Evolutionary conservation across 2,329 filamentous ascomycete species (phyloP).

Genomic region (Penicillium freii): DNA sequence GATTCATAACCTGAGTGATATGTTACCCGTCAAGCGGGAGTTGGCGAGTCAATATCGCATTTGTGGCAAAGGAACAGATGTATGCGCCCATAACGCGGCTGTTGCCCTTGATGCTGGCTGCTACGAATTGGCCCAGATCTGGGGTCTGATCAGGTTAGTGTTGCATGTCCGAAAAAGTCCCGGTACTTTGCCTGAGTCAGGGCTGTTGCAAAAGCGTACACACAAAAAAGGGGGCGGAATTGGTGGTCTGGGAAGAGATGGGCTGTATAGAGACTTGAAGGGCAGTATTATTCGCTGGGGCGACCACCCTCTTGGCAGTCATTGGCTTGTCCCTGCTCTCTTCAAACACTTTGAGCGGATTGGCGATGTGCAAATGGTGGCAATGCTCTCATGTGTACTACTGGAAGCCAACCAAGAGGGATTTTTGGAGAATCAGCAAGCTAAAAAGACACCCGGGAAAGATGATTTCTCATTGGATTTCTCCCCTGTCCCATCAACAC

Average conservation of each 20-base stretch:
- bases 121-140: slow-evolving; percentile 73
- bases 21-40: slow-evolving; percentile 74
- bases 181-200: slow-evolving; percentile 59
- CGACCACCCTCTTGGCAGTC: slow-evolving; percentile 54
- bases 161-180: slow-evolving; percentile 74
- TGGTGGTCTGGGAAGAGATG: slow-evolving; percentile 34
- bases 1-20: slow-evolving; percentile 66
- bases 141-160: slow-evolving; percentile 76
- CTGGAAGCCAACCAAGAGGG: slow-evolving; percentile 49
- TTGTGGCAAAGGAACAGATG: slow-evolving; percentile 75
- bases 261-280: slow-evolving; percentile 35
- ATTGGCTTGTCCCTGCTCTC: slow-evolving; percentile 57
- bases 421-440: slow-evolving; percentile 27
- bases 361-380: slow-evolving; percentile 65
- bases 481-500: slow-evolving; percentile 44
- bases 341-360: slow-evolving; percentile 60
- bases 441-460: slow-evolving; percentile 41
- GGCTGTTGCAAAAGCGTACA: slow-evolving; percentile 56
- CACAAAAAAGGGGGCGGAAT: slow-evolving; percentile 35
- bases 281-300: slow-evolving; percentile 55
- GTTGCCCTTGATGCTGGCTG: slow-evolving; percentile 71
- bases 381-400: slow-evolving; percentile 63
- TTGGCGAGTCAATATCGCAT: slow-evolving; percentile 79
- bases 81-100: slow-evolving; percentile 79
- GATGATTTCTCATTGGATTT: slow-evolving; percentile 50